Conservation (phyloP, 441 rosid species). For the Populus trichocarpa region DNA sequence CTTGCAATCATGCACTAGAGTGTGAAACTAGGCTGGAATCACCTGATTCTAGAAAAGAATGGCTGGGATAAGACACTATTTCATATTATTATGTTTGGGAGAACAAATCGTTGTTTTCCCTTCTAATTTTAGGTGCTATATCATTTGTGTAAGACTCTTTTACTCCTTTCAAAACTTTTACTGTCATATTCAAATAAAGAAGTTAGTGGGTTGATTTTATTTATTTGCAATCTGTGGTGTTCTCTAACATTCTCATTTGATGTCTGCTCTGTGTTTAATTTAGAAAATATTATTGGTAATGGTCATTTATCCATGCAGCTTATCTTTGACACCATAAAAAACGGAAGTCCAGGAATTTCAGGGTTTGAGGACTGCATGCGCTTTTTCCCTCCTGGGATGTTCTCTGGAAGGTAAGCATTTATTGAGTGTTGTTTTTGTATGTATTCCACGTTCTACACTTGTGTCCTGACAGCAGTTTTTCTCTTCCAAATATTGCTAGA, state of each 20-base stretch:
- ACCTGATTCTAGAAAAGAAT: not conserved
- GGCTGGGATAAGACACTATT: not conserved
- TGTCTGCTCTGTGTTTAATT: conserved; percentile 9
- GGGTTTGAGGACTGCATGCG: conserved; percentile 87
- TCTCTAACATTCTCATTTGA: not conserved
- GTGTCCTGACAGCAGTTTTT: conserved; percentile 17
- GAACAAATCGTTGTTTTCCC: not conserved
- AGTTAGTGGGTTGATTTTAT: not conserved
- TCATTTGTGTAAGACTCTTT: not conserved
- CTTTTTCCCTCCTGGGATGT: conserved; percentile 91
- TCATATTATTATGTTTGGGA: not conserved
- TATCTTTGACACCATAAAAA: conserved; percentile 82
- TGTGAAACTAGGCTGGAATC: not conserved
- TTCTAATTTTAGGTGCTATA: conserved; percentile 8
- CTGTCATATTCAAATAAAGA: not conserved
- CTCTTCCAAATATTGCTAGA: conserved; percentile 35
- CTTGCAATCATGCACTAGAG: not conserved
- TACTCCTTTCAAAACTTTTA: not conserved
- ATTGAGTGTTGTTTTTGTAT: conserved; percentile 14
- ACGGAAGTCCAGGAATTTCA: conserved; percentile 71
- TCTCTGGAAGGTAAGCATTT: conserved; percentile 78
- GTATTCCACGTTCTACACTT: conserved; percentile 2
- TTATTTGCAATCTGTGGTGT: not conserved
- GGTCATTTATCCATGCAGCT: conserved; percentile 55
- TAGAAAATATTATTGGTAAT: not conserved